phyloP scores from a whole-genome alignment of 352 stramenopile species.

The Pythium insidiosum region DNA sequence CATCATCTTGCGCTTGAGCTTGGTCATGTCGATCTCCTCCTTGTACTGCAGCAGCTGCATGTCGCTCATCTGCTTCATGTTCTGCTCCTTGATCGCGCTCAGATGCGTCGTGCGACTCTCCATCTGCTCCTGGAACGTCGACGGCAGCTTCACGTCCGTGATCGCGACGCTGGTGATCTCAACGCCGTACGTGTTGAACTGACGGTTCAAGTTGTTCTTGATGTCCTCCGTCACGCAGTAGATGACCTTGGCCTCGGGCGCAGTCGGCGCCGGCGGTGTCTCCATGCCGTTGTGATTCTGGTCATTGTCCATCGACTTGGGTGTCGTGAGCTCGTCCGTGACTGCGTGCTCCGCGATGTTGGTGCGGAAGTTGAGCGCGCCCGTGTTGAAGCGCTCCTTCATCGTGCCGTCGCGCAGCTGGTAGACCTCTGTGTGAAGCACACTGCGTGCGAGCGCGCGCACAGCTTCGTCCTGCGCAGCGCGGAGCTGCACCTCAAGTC shows the following conservation, averaged over 20 bases:
- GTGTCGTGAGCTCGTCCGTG: slow-evolving; percentile 13
- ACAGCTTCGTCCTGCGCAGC: slow-evolving; percentile 81
- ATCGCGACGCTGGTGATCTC: slow-evolving; percentile 60
- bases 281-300: not conserved
- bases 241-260: slow-evolving; percentile 10
- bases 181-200: slow-evolving; percentile 65
- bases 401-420: slow-evolving; percentile 67
- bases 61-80: slow-evolving; percentile 73
- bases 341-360: slow-evolving; percentile 8
- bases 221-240: slow-evolving; percentile 61
- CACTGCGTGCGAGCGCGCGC: slow-evolving; percentile 66
- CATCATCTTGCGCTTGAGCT: slow-evolving; percentile 40
- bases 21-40: slow-evolving; percentile 44
- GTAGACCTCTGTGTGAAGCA: slow-evolving; percentile 87
- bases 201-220: slow-evolving; percentile 52
- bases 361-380: slow-evolving; percentile 21
- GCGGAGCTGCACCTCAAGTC: slow-evolving; percentile 78
- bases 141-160: slow-evolving; percentile 50
- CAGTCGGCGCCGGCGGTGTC: not conserved
- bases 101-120: slow-evolving; percentile 53
- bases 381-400: slow-evolving; percentile 55
- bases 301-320: slow-evolving; percentile 9
- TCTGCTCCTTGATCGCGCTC: slow-evolving; percentile 63
- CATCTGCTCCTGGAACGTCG: slow-evolving; percentile 64
- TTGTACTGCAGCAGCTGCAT: slow-evolving; percentile 67